Base-by-base conservation (phyloP, 2,329 filamentous ascomycete genomes). In the Aspergillus pseudoviridinutans region DNA sequence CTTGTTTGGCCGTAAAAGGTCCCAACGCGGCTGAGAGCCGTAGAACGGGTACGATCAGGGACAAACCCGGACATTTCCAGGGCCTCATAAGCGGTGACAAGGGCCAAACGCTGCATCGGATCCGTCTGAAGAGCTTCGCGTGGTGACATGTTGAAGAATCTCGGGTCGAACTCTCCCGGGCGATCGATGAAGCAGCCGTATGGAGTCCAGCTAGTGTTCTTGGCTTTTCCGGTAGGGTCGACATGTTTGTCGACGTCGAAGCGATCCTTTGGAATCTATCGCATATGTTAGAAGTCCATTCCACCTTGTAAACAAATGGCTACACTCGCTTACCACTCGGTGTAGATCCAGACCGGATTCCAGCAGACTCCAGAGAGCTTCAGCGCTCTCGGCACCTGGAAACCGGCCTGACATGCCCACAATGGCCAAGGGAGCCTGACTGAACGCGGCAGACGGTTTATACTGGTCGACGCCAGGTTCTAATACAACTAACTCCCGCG, bases 81-180 rank as follows among this genome's bases (percentile, higher is more conserved):
- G 0, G 89, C 89, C 69, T 92, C 88, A 65, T 90, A 92, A 0
- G 87, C 87, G 1, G 88, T 90, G 3, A 85, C 82, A 17, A 92
- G 74, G 1, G 87, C 85, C 1, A 72, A 49, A 3, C 71, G 57
- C 29, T 72, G 69, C 56, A 58, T 56, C 0, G 70, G 88, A 70
- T 91, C 88, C 1, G 87, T 89, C 69, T 89, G 86, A 53, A 82
- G 81, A 22, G 88, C 88, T 72, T 91, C 88, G 62, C 87, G 83
- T 3, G 87, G 87, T 32, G 87, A 90, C 85, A 91, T 91, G 71
- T 89, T 89, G 81, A 91, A 91, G 75, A 91, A 91, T 0, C 84
- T 80, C 14, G 87, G 83, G 65, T 91, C 88, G 66, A 91, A 91
- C 51, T 86, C 76, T 51, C 87, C 86, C 0, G 87, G 88, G 58